Conservation (phyloP, 495 filamentous ascomycete species). For the Hyaloscypha finlandica region DNA sequence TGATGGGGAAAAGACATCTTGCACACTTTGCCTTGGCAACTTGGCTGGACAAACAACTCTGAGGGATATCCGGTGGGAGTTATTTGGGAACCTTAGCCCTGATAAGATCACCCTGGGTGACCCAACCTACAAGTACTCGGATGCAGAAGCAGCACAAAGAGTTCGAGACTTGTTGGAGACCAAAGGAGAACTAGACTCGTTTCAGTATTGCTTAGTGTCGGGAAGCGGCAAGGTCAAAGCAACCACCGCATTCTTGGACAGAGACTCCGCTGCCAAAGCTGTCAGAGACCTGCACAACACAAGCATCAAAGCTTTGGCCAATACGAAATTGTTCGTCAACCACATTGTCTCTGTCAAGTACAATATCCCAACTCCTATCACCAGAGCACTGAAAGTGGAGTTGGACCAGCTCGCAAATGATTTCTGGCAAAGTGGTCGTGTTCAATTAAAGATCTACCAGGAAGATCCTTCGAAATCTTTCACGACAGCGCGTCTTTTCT, state of each 20-base stretch:
- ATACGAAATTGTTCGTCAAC: slow-evolving; percentile 35
- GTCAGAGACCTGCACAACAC: slow-evolving; percentile 29
- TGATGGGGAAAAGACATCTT: background rate
- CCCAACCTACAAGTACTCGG: background rate
- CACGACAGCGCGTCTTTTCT: slow-evolving; percentile 43
- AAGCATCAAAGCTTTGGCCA: slow-evolving; percentile 27
- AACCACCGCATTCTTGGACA: slow-evolving; percentile 35
- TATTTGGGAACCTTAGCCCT: background rate
- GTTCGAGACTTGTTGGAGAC: background rate
- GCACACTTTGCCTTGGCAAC: background rate
- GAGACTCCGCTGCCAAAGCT: slow-evolving; percentile 37
- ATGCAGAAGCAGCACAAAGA: background rate
- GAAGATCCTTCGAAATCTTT: slow-evolving; percentile 23
- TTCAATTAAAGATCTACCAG: slow-evolving; percentile 36
- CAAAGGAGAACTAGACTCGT: slow-evolving; percentile 8
- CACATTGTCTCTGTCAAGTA: slow-evolving; percentile 40
- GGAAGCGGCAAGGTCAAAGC: slow-evolving; percentile 32
- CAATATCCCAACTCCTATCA: slow-evolving; percentile 38
- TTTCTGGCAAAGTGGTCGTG: slow-evolving; percentile 32
- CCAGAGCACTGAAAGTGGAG: slow-evolving; percentile 37
- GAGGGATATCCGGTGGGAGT: background rate
- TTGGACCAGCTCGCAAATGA: slow-evolving; percentile 35
- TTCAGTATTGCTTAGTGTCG: background rate
- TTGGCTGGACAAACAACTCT: background rate
- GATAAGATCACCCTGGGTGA: background rate